Evolutionary conservation across 805 yeast genomes (phyloP).

Genomic region (Yamadazyma nakazawae): DNA sequence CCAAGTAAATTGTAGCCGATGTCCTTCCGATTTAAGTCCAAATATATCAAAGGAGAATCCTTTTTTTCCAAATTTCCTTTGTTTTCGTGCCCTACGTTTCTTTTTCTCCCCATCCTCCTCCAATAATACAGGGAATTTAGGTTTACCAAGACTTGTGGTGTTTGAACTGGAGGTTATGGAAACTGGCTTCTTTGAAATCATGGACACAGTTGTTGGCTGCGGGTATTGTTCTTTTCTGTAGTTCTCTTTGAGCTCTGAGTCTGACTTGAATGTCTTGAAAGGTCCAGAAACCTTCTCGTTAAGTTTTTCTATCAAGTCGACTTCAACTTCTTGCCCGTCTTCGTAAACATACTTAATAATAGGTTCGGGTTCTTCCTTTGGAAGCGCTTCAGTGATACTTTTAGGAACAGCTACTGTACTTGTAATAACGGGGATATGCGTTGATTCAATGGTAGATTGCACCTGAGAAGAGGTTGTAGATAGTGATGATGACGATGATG

Average conservation of each 20-base stretch:
- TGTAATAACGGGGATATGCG: background rate
- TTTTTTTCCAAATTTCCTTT: background rate
- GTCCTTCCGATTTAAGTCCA: background rate
- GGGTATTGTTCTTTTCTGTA: conserved; percentile 12
- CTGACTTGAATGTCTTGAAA: conserved; percentile 13
- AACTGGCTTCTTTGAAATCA: conserved; percentile 1
- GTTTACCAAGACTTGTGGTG: background rate
- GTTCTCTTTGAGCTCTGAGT: conserved; percentile 12
- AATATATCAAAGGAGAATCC: background rate
- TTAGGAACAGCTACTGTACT: background rate
- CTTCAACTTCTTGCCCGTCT: conserved; percentile 6
- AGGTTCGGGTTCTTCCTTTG: background rate
- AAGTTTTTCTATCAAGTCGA: background rate
- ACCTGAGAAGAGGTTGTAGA: background rate
- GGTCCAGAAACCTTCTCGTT: conserved; percentile 3
- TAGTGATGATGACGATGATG: too few species aligned
- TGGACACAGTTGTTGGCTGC: background rate
- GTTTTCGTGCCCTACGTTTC: background rate
- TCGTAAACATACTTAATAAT: conserved; percentile 11
- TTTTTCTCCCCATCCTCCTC: background rate
- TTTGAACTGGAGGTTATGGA: background rate
- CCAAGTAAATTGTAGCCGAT: background rate
- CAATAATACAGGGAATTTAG: background rate
- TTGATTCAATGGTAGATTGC: background rate
- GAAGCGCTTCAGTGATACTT: background rate